A percentile compares a stretch with the other conserved stretches of the same genome.
These are phyloP conservation scores for Neopestalotiopsis rosae DNA, from an alignment of 2,329 filamentous ascomycete species.

Conservation along the genomic window DNA sequence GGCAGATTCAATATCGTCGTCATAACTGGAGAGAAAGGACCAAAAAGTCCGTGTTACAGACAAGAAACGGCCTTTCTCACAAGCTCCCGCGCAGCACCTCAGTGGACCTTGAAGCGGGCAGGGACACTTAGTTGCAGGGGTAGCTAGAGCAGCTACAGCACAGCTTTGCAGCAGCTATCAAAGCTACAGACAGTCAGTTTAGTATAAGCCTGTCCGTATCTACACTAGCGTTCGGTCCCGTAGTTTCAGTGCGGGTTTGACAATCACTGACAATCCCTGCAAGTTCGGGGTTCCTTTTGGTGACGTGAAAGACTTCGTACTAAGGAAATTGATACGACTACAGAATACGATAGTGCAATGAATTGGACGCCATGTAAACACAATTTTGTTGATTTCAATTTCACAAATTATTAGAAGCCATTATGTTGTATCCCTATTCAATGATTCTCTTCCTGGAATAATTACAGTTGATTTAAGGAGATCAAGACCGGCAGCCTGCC, in stretches of 20 bases:
- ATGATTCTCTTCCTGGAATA: too few relatives aligned
- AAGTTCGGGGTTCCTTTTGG: neutral
- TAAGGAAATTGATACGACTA: neutral
- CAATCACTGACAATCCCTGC: neutral
- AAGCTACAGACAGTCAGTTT: neutral
- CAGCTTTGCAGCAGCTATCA: neutral
- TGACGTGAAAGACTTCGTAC: neutral
- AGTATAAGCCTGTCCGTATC: neutral
- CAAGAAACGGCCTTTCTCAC: neutral
- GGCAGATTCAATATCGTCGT: neutral
- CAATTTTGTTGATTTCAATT: neutral
- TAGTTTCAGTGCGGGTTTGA: neutral
- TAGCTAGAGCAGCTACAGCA: neutral
- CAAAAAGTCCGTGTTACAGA: conserved; percentile 1
- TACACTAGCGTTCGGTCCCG: neutral
- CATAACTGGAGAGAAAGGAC: neutral
- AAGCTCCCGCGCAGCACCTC: neutral
- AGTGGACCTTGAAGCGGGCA: neutral
- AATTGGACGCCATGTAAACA: neutral
- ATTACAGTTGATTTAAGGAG: too few relatives aligned
- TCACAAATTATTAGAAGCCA: too few relatives aligned
- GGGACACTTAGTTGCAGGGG: neutral
- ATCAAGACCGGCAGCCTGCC: too few relatives aligned
- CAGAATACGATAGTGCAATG: neutral
- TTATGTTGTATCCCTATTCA: too few relatives aligned